Evolutionary conservation across 192 early-diverging fungal species (phyloP).

Genomic region (Coemansia sp.): DNA sequence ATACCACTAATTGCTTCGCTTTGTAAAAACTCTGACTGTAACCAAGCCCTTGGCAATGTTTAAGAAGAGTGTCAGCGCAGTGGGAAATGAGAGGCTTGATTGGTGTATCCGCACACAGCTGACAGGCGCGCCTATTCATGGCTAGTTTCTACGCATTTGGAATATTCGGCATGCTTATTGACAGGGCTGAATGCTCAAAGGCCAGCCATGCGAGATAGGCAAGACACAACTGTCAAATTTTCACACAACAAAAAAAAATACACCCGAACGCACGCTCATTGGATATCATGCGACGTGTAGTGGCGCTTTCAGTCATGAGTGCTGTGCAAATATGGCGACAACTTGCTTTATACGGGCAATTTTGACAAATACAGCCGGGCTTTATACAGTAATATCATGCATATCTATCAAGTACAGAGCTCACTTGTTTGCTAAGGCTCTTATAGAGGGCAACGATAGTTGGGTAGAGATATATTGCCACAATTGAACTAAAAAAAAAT

Average conservation of each 20-base stretch:
- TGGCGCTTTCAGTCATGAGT: conserved; percentile 2
- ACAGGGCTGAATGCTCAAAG: background rate
- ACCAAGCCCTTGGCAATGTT: background rate
- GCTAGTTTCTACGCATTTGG: background rate
- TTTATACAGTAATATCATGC: background rate
- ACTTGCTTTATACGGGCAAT: background rate
- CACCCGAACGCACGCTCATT: background rate
- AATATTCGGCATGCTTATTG: background rate
- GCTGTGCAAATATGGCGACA: background rate
- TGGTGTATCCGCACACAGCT: background rate
- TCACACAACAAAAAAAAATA: background rate
- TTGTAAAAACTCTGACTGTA: background rate
- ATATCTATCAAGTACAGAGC: background rate
- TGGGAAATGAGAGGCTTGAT: background rate
- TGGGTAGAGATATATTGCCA: background rate
- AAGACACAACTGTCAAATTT: background rate
- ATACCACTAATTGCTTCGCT: too few species aligned
- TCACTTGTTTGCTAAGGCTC: background rate
- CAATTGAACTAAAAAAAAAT: background rate
- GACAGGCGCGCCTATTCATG: background rate
- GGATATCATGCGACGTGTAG: background rate
- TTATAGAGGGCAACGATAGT: background rate
- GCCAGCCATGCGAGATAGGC: background rate
- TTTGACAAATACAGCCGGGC: background rate
- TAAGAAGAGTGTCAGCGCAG: background rate